Evolutionary conservation across 2,329 filamentous ascomycete genomes (phyloP).

Genomic region (Cladosporium sp.): DNA sequence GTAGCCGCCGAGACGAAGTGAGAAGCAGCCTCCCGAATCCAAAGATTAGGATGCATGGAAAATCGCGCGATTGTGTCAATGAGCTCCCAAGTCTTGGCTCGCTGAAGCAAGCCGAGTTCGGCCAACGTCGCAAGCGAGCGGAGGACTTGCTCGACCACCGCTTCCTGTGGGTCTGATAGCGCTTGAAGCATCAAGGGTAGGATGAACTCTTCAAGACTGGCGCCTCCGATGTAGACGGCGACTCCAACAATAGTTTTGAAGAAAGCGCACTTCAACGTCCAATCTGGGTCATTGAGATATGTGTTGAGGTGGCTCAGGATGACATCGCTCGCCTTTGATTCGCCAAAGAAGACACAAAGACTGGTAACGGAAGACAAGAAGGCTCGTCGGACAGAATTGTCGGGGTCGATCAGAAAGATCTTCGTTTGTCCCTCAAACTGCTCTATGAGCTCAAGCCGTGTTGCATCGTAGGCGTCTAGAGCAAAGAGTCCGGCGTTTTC

Average conservation of each 20-base stretch:
- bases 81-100: constrained; percentile 80
- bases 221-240: constrained; percentile 82
- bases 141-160: constrained; percentile 85
- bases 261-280: constrained; percentile 94
- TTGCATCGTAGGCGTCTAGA: constrained; percentile 80
- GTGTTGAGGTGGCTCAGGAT: constrained; percentile 94
- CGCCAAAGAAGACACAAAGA: constrained; percentile 91
- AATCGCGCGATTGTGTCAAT: constrained; percentile 80
- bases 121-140: constrained; percentile 86
- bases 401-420: constrained; percentile 77
- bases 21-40: constrained; percentile 86
- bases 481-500: constrained; percentile 55
- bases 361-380: constrained; percentile 89
- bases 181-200: constrained; percentile 94
- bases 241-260: constrained; percentile 95
- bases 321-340: constrained; percentile 89
- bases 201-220: constrained; percentile 89
- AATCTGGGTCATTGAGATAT: constrained; percentile 92
- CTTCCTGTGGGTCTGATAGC: constrained; percentile 86
- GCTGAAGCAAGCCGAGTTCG: constrained; percentile 78
- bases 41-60: constrained; percentile 87
- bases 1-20: constrained; percentile 77
- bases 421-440: constrained; percentile 88
- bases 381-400: constrained; percentile 80
- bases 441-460: constrained; percentile 75